Base-by-base conservation (phyloP, 1,284 basidiomycete genomes). In the Stygiomarasmius scandens region DNA sequence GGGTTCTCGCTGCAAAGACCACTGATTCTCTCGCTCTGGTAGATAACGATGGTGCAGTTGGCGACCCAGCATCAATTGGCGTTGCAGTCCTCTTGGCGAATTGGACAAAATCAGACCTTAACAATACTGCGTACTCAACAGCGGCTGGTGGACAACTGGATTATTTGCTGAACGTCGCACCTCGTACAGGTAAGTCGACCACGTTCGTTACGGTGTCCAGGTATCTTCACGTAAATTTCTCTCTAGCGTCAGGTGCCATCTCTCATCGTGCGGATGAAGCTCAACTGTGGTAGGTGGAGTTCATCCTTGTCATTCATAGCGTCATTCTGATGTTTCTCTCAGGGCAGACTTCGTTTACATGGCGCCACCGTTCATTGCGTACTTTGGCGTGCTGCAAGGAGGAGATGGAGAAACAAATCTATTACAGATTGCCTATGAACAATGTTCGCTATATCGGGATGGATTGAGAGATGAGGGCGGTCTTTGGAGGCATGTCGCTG, bases 351-450 rank as follows among this genome's bases (percentile, higher is more conserved):
- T 80, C 61, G 70, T 86, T 1, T 89, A 87, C 72, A 89, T 90
- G 89, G 85, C 81, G 1, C 90, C 91, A 2, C 90, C 91, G 1
- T 93, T 92, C 71, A 75, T 94, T 41, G 89, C 92, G 2, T 90
- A 87, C 69, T 92, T 85, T 63, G 92, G 87, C 6, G 76, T 75
- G 3, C 60, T 80, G 19, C 61, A 75, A 64, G 71, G 72, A 24
- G 75, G 82, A 69, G 58, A 64, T 71, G 51, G 75, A 63, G 66
- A 69, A 64, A 54, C 76, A n/a, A 70, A 74, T 0, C 72, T 91
- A 12, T 68, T 93, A 41, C 75, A 82, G 58, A 68, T 71, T 11
- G 87, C 89, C 0, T 89, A 89, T 70, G 78, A 84, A 54, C 90
- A 93, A 69, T 81, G 83, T 61, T 71, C 76, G 41, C 74, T 87